Conservation (phyloP, 2,329 filamentous ascomycete species). For the Talaromyces sp. region DNA sequence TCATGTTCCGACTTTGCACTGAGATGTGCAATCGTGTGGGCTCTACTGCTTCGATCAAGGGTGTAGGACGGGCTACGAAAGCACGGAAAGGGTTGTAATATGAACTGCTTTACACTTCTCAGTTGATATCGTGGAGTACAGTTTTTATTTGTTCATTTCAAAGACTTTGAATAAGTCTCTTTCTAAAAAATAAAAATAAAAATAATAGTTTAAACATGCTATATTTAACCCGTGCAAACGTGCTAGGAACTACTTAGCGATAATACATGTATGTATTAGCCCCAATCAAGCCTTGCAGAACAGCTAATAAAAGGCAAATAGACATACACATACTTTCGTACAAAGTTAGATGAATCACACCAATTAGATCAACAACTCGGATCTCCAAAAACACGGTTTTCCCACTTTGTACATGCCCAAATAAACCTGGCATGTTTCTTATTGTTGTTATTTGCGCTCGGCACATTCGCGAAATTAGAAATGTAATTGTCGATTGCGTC, state of each 20-base stretch:
- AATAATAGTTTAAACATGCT: background rate
- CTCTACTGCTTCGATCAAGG: background rate
- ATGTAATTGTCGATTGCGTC: background rate
- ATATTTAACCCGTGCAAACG: background rate
- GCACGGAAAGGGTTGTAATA: background rate
- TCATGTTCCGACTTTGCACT: slow-evolving; percentile 5
- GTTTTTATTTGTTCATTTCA: background rate
- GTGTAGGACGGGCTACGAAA: background rate
- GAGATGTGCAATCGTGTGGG: slow-evolving; percentile 3
- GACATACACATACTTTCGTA: background rate
- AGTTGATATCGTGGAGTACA: background rate
- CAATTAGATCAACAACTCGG: background rate
- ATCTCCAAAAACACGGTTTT: background rate
- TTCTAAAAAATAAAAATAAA: too few relatives aligned
- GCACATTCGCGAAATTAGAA: background rate
- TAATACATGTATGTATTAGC: background rate
- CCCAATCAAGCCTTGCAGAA: background rate
- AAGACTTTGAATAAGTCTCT: background rate
- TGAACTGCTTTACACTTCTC: background rate
- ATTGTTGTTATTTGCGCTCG: background rate
- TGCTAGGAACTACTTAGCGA: background rate
- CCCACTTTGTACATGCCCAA: background rate
- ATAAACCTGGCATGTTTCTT: background rate
- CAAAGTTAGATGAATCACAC: background rate
- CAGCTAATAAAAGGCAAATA: background rate